Evolutionary conservation across 257 asterid species (phyloP).

Genomic region (Petunia secreta): DNA sequence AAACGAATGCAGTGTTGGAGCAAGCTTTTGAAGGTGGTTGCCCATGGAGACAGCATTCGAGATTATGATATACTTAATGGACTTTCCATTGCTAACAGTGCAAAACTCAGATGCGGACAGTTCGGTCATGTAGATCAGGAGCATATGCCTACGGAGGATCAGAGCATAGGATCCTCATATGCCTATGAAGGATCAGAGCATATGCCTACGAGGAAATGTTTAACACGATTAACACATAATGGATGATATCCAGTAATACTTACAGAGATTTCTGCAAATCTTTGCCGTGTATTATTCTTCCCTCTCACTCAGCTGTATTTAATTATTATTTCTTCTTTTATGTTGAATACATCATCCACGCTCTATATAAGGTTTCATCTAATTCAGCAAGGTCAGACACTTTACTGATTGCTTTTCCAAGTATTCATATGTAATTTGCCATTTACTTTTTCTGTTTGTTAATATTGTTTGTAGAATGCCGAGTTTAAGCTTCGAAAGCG

Average conservation of each 20-base stretch:
- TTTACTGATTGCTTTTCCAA: background rate
- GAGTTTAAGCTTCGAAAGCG: background rate
- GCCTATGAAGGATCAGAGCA: background rate
- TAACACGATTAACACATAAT: conserved; percentile 22
- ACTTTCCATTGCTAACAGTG: conserved; percentile 19
- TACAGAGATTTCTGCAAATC: background rate
- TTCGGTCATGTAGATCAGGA: background rate
- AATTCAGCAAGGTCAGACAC: background rate
- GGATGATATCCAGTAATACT: background rate
- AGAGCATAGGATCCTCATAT: no score
- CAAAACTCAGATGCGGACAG: background rate
- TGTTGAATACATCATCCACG: background rate
- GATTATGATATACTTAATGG: conserved; percentile 49
- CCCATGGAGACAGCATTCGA: conserved; percentile 76
- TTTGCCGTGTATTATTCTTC: conserved; percentile 20
- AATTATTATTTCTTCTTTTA: conserved; percentile 16
- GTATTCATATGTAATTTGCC: background rate
- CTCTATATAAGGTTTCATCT: background rate
- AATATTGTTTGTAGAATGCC: background rate
- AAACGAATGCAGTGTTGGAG: conserved; percentile 90
- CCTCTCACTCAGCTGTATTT: conserved; percentile 23
- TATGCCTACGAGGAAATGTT: conserved; percentile 6
- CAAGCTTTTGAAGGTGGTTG: conserved; percentile 98
- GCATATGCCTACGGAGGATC: background rate
- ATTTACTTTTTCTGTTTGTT: background rate